Base-by-base conservation (phyloP, 1,139 yeast genomes). In the Candida labiduridarum region DNA sequence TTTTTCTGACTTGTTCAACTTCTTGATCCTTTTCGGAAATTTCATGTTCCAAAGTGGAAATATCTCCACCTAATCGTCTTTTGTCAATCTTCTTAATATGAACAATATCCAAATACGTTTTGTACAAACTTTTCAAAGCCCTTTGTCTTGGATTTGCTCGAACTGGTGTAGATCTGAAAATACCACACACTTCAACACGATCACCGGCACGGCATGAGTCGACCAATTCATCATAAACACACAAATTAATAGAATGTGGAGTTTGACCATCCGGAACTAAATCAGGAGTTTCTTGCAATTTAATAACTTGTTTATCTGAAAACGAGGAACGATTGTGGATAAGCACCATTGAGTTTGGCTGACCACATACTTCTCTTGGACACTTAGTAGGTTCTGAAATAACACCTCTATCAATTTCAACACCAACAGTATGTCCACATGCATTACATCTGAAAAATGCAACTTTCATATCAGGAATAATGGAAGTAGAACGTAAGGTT, bases 251-350 rank as follows among this genome's bases (percentile, higher is more conserved):
- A 11, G 97, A 87, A 66, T 94, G 99, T 2, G 99, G 99, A 3
- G 99, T 94, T 69, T 94, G 99, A 18, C 99, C 99, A 71, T 90
- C 99, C 2, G 99, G 99, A n/a, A 94, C 96, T 56, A 85, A 78
- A 67, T 94, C 99, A 0, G 99, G 99, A 0, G 99, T 94, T 68
- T 94, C 99, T 68, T 94, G 99, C 44, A 94, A 74, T 63, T 90
- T 89, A 56, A 94, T 84, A 35, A 94, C 94, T 68, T 94, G 99
- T 65, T 92, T 94, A 67, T 94, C 97, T 30, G 96, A 95, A 71
- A 94, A 94, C 1, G 90, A 82, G 31, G 96, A 88, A 60, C 99
- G 80, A 66, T 94, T 94, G 70, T 94, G 99, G 22, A 94, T 81
- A 50, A 94, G 74, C 53, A 87, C 83, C 98, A 95, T 91, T 4